Base-by-base conservation (phyloP, 1,284 basidiomycete genomes). In the Ustilago sp. region DNA sequence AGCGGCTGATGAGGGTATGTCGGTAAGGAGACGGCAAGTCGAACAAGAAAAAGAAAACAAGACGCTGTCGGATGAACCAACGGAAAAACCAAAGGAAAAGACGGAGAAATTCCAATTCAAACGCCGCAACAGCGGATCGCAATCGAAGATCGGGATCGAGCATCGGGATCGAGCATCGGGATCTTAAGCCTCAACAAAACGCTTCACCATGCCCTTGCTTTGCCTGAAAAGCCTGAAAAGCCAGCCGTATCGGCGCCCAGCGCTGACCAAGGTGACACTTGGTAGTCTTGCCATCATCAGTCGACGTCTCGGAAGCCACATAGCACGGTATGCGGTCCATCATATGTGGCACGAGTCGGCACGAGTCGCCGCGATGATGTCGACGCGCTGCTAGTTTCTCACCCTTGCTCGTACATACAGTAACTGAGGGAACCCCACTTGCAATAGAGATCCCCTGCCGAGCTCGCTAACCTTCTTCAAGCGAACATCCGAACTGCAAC, bases 361-460 rank as follows among this genome's bases (percentile, higher is more conserved):
- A 23, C 2, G 23, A 3, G 23, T 23, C 23, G 23, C 23, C 23
- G n/a, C 11, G 43, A 45, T 45, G 43, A 45, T 45, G 43, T 45
- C 43, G 43, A 19, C n/a, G 43, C 43, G 43, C 43, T 23, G 2
- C n/a, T 45, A 19, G 11, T 5, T 19, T 19, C n/a, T 19, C 43
- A 11, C 43, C n/a, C n/a, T 45, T 45, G 43, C n/a, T 31, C 13
- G 13, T 32, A 12, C 13, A 11, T 4, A 7, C 13, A 32, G 38
- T 39, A 9, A 39, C 38, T 15, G 15, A 39, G 3, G 38, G 38
- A 50, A 50, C 32, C 6, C n/a, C 13, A 41, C 8, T 41, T 13
- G 13, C 39, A 23, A 41, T 8, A 45, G 47, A 50, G 47, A 50
- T 50, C 31, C 31, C 28, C 47, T 31, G 47, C 47, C 47, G 47